phyloP scores from a whole-genome alignment of 176 grass and related monocot genomes.

The Zoysia pacifica region DNA sequence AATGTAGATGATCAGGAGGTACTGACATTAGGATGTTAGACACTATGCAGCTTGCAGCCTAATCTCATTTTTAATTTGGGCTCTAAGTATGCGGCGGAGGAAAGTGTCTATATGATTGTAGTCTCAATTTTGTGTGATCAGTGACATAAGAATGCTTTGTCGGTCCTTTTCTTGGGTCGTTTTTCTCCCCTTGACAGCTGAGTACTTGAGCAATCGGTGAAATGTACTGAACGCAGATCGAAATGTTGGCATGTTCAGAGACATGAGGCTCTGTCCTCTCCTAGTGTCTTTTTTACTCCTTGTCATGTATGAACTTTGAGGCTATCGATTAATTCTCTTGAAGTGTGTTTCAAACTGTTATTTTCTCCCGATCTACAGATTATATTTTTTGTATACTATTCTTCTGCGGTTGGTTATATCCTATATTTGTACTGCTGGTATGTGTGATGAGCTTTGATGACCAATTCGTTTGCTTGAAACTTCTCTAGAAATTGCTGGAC shows the following conservation, averaged over 20 bases:
- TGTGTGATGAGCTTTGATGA: background rate
- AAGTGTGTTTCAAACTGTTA: background rate
- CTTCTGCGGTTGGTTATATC: background rate
- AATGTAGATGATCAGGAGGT: slow-evolving; percentile 42
- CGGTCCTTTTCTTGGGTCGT: slow-evolving; percentile 37
- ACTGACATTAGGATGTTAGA: slow-evolving; percentile 42
- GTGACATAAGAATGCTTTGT: slow-evolving; percentile 15
- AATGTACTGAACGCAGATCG: slow-evolving; percentile 12
- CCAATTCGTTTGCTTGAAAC: background rate
- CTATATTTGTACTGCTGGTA: background rate
- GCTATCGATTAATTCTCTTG: background rate
- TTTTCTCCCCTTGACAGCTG: slow-evolving; percentile 10
- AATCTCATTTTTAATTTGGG: slow-evolving; percentile 57
- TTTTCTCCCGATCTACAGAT: background rate
- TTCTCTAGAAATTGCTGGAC: background rate
- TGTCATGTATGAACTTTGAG: slow-evolving; percentile 10
- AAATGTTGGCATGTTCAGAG: background rate
- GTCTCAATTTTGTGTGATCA: slow-evolving; percentile 32
- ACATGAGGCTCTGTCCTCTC: slow-evolving; percentile 13
- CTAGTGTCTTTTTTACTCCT: background rate
- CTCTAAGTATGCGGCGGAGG: slow-evolving; percentile 36
- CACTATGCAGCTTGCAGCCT: slow-evolving; percentile 41
- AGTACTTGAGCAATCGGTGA: slow-evolving; percentile 19
- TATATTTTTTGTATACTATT: background rate
- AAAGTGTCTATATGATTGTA: slow-evolving; percentile 47